A percentile compares a stretch with the other conserved stretches of the same genome.
Conservation (phyloP, 1,284 basidiomycete species). For the Fomes fomentarius region DNA sequence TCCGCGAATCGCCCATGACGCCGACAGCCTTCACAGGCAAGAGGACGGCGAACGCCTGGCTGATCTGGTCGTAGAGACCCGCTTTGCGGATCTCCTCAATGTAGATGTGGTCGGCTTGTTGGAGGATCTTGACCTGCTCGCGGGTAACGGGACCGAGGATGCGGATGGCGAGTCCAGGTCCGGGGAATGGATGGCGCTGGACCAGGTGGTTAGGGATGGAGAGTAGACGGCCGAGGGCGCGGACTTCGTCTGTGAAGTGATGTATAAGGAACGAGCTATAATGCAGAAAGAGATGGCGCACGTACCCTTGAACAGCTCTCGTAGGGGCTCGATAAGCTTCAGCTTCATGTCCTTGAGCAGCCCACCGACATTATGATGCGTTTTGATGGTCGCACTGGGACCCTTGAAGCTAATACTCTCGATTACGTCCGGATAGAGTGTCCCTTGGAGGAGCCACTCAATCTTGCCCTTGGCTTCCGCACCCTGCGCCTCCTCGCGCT, state of each 20-base stretch:
- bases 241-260: constrained; percentile 82
- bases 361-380: constrained; percentile 99
- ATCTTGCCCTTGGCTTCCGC: constrained; percentile 86
- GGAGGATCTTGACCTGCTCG: constrained; percentile 93
- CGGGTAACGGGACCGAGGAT: constrained; percentile 95
- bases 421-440: constrained; percentile 98
- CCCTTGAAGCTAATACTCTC: constrained; percentile 99
- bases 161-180: constrained; percentile 98
- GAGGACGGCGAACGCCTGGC: constrained; percentile 96
- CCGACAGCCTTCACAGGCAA: constrained; percentile 97
- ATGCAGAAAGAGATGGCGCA: neutral
- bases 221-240: constrained; percentile 89
- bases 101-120: constrained; percentile 95
- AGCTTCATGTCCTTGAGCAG: constrained; percentile 98
- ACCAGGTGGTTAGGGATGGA: constrained; percentile 93
- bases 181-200: constrained; percentile 98
- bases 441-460: constrained; percentile 98
- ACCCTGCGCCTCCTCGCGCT: constrained; percentile 69
- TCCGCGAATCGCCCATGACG: constrained; percentile 96
- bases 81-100: constrained; percentile 97
- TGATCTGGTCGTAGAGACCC: constrained; percentile 91
- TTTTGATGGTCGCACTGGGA: constrained; percentile 99
- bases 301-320: constrained; percentile 97
- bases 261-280: neutral
- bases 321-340: constrained; percentile 96